Conservation (phyloP, 768 basidiomycete species). For the Termitomyces eurrhizus region DNA sequence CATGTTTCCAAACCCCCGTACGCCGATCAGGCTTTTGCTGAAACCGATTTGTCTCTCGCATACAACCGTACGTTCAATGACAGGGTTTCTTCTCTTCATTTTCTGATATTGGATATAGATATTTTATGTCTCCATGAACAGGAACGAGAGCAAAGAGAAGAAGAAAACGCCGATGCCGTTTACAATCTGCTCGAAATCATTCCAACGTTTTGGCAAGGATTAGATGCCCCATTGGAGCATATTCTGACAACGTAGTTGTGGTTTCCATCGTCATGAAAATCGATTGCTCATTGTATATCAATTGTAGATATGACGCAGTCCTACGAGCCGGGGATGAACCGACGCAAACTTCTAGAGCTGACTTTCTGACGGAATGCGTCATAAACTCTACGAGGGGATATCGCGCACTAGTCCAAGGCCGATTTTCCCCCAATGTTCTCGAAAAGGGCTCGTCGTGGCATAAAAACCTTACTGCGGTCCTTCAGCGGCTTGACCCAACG, state of each 20-base stretch:
- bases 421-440: slow-evolving; percentile 36
- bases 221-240: slow-evolving; percentile 43
- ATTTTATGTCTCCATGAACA: slow-evolving; percentile 32
- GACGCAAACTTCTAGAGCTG: slow-evolving; percentile 36
- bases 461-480: slow-evolving; percentile 40
- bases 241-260: slow-evolving; percentile 57
- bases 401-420: slow-evolving; percentile 46
- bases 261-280: background rate
- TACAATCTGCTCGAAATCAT: slow-evolving; percentile 51
- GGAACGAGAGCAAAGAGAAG: slow-evolving; percentile 23
- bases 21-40: slow-evolving; percentile 37
- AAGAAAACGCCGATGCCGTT: slow-evolving; percentile 35
- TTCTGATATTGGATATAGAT: slow-evolving; percentile 23
- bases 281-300: slow-evolving; percentile 3
- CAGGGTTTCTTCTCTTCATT: too few species aligned
- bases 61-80: slow-evolving; percentile 49
- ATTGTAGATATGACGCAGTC: slow-evolving; percentile 56
- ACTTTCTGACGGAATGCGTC: slow-evolving; percentile 55
- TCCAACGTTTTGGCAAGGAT: slow-evolving; percentile 52
- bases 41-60: slow-evolving; percentile 44
- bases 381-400: slow-evolving; percentile 51
- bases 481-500: slow-evolving; percentile 40
- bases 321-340: slow-evolving; percentile 53
- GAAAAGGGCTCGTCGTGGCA: slow-evolving; percentile 48
- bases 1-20: slow-evolving; percentile 39